Base-by-base conservation (phyloP, 768 basidiomycete genomes). In the Roridomyces roridus region DNA sequence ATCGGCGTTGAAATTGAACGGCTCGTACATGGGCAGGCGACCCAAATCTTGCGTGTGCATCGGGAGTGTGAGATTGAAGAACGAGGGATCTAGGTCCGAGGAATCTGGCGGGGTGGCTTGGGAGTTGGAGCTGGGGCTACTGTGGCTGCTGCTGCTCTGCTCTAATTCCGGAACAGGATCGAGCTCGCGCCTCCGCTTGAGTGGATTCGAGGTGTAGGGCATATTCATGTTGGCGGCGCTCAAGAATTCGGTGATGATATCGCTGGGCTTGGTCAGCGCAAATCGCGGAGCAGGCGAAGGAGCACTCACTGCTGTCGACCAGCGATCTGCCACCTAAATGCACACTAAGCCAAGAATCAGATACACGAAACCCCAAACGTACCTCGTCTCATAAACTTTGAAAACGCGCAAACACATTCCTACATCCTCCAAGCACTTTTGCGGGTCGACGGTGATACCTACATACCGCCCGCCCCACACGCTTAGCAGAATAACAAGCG, bases 171-270 rank as follows among this genome's bases (percentile, higher is more conserved):
- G n/a, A n/a, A n/a, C n/a, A n/a, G n/a, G n/a, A n/a, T n/a, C n/a
- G n/a, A n/a, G 15, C 34, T 20, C 46, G 5, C 7, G 28, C 46
- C n/a, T 14, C 28, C 48, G 48, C 24, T 50, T 50, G 29, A 50
- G 34, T 14, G 48, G 34, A 39, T 50, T 50, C 18, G 48, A 20
- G 48, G 18, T 37, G 17, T 8, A 50, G 14, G 40, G 11, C 23
- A 39, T 7, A n/a, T 50, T 37, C 48, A 50, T 50, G 28, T 36
- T 50, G 12, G 48, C 48, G 12, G 34, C 48, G 37, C 36, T 36
- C 48, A 50, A 37, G 35, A 50, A 37, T n/a, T 50, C 48, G 20
- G 7, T 50, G 18, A 50, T 36, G 48, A 50, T 50, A 26, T 50
- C 48, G 29, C 48, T 50, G n/a, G n/a, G n/a, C n/a, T n/a, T n/a